These are phyloP conservation scores for Colletotrichum sp. DNA, from an alignment of 2,329 filamentous ascomycete genomes.

Conservation along the genomic window DNA sequence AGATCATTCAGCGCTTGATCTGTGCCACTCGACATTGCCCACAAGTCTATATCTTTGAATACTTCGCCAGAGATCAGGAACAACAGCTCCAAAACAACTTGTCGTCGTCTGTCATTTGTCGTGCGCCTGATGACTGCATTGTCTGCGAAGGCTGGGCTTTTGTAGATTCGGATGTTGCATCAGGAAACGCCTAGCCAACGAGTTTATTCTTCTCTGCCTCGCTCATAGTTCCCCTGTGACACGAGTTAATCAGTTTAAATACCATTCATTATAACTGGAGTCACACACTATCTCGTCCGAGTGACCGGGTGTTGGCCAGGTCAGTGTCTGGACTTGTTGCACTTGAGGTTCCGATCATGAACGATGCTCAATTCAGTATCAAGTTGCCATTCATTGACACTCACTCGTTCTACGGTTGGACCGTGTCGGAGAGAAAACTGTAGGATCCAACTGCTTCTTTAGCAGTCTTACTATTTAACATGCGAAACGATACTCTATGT, in stretches of 20 bases:
- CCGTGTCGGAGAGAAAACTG: background rate
- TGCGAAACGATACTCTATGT: too few relatives aligned
- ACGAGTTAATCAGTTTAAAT: background rate
- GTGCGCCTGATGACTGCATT: too few relatives aligned
- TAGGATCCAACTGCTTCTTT: background rate
- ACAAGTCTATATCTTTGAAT: background rate
- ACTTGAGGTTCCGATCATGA: background rate
- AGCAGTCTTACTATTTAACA: background rate
- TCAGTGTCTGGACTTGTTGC: background rate
- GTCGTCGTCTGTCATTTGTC: background rate
- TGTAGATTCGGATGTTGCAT: background rate
- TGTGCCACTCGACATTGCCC: fast-evolving
- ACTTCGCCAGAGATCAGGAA: background rate
- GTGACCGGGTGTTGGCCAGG: background rate
- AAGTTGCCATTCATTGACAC: background rate
- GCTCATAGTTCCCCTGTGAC: background rate
- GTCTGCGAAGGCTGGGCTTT: too few relatives aligned
- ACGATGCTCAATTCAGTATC: background rate
- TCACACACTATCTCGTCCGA: background rate
- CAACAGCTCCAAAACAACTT: fast-evolving
- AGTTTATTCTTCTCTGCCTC: background rate
- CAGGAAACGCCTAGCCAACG: background rate
- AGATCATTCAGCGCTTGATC: background rate
- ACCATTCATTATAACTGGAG: too few relatives aligned
- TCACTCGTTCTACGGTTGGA: background rate